phyloP scores from a whole-genome alignment of 805 yeast genomes.

The Dipodascus geniculatus region DNA sequence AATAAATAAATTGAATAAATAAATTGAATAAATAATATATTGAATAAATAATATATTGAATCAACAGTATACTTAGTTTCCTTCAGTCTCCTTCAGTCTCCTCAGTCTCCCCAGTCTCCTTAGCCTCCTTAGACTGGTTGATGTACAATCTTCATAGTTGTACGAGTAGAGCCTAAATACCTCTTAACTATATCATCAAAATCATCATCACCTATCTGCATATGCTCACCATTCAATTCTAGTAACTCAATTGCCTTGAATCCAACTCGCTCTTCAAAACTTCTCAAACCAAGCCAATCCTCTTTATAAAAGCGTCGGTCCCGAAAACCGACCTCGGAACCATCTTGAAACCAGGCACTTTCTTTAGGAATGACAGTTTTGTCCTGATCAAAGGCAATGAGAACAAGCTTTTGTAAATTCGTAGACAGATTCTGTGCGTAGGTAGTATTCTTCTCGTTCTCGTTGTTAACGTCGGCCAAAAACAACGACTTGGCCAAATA shows the following conservation, averaged over 20 bases:
- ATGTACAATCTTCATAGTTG: no score
- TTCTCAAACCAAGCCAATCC: conserved; percentile 49
- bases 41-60: no score
- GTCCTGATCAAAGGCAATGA: conserved; percentile 50
- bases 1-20: no score
- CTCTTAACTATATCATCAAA: conserved; percentile 32
- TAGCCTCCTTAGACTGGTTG: no score
- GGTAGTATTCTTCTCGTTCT: conserved; percentile 29
- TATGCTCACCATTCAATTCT: conserved; percentile 47
- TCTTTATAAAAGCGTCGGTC: conserved; percentile 38
- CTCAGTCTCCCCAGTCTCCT: no score
- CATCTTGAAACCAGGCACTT: conserved; percentile 51
- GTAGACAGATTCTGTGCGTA: conserved; percentile 34
- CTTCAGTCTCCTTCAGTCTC: no score
- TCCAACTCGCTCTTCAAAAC: conserved; percentile 32
- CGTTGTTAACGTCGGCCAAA: conserved; percentile 59
- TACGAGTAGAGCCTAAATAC: conserved; percentile 29
- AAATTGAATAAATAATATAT: no score
- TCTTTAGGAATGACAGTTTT: conserved; percentile 64
- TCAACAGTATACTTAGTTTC: no score
- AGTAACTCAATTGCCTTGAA: conserved; percentile 31
- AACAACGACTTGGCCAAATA: conserved; percentile 48
- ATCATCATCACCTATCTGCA: conserved; percentile 47
- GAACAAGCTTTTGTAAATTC: conserved; percentile 39
- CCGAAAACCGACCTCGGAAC: conserved; percentile 33